Evolutionary conservation across 1,284 basidiomycete species (phyloP), one percentile per base, ranked within the genome.

Genomic region (Leccinum proximum): DNA sequence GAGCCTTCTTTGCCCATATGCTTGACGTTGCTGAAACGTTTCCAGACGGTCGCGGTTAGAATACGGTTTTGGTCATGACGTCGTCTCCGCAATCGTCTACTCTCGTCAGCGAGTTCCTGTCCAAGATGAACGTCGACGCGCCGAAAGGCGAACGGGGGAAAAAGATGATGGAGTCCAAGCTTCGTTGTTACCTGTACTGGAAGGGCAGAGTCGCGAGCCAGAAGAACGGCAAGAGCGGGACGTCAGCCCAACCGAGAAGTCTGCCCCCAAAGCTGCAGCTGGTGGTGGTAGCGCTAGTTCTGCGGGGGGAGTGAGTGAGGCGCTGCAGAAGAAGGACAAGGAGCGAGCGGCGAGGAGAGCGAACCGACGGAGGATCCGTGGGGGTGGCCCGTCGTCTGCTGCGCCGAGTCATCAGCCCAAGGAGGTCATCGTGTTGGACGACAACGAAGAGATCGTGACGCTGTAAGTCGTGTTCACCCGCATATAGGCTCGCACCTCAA

Each of bases 21-120:
- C 13, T 67, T n/a, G 60, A 42, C n/a, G 11, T 26, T 2, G 1
- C n/a, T 13, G n/a, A 45, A 5, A 26, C 48, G 30, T 60, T 14
- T 11, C 26, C 9, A 73, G 86, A 80, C 22, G 77, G 80, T 18
- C 83, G 83, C 2, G 91, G 91, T 1, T 87, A 86, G 13, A 91
- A 97, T 70, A 87, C 87, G 1, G 85, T 96, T 2, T 85, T 97
- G 48, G 82, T 97, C 64, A 96, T 98, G 95, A 88, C 91, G n/a
- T 88, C 89, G 0, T 94, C 94, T 0, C 84, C 89, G 35, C 84
- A 87, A 40, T 91, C 91, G 0, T 92, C 91, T 70, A 83, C 83
- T 10, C 82, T 92, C 54, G 78, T 97, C 16, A 86, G 85, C 2
- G 91, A 96, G 67, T 97, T 93, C 74, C 82, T 98, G 3, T 84